These are phyloP conservation scores for Salix viminalis DNA, from an alignment of 345 rosid genomes.

Conservation along the genomic window DNA sequence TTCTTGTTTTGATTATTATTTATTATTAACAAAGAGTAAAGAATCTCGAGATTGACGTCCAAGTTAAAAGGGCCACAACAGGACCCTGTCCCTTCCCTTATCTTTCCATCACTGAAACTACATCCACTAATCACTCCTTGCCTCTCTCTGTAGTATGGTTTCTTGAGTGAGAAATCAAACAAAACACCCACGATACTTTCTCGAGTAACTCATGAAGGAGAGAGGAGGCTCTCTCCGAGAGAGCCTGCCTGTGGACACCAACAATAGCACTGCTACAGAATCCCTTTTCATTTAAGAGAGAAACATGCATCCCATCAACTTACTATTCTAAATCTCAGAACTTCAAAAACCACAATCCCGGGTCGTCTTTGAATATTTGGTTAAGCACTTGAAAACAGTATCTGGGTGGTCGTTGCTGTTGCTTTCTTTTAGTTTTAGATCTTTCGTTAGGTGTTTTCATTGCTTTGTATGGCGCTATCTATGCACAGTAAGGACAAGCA, in stretches of 20 bases:
- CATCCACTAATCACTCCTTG: background rate
- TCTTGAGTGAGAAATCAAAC: background rate
- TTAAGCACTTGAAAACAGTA: background rate
- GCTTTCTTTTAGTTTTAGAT: background rate
- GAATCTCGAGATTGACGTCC: slow-evolving; percentile 55
- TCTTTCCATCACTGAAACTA: background rate
- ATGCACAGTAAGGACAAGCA: slow-evolving; percentile 40
- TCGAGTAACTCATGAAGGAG: slow-evolving; percentile 34
- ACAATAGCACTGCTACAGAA: slow-evolving; percentile 2
- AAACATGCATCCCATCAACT: background rate
- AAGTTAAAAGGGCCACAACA: slow-evolving; percentile 30
- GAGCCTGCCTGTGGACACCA: slow-evolving; percentile 42
- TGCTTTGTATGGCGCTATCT: slow-evolving; percentile 34
- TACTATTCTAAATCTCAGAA: background rate
- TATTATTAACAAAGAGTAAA: background rate
- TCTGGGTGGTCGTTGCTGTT: slow-evolving; percentile 1
- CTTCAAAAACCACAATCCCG: slow-evolving; percentile 4
- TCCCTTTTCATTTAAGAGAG: background rate
- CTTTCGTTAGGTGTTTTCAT: slow-evolving; percentile 1
- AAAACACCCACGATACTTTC: background rate
- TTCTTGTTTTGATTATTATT: slow-evolving; percentile 6
- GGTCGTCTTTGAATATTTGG: background rate
- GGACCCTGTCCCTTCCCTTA: background rate
- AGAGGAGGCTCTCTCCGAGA: slow-evolving; percentile 59
- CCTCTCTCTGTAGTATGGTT: background rate